Conservation (phyloP, 306 rosid species). For the Lathyrus sativus region DNA sequence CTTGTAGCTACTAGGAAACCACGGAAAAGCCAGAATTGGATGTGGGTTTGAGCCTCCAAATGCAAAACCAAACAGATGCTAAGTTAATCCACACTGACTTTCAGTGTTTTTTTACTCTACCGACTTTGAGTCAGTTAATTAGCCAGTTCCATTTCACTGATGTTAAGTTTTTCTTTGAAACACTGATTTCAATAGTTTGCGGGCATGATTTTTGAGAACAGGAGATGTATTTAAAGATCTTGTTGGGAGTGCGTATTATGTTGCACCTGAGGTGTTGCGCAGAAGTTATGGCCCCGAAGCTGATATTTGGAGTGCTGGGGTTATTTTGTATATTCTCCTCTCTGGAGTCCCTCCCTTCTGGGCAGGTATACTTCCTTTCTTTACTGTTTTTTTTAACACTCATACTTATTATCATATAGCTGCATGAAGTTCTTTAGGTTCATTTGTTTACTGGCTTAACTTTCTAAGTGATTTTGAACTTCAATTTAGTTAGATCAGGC, state of each 20-base stretch:
- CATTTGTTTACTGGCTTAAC: not conserved
- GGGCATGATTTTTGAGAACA: constrained; percentile 38
- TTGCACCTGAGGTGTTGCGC: constrained; percentile 92
- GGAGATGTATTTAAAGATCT: constrained; percentile 84
- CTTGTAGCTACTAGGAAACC: too few relatives aligned
- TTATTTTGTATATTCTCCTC: constrained; percentile 86
- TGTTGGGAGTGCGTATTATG: constrained; percentile 98
- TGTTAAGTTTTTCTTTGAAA: not conserved
- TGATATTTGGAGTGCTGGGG: constrained; percentile 97
- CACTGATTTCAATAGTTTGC: not conserved
- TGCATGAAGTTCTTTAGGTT: not conserved
- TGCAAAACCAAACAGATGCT: too few relatives aligned
- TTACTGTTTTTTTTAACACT: not conserved
- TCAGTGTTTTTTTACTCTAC: too few relatives aligned
- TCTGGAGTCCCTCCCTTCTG: constrained; percentile 98
- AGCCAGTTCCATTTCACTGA: not conserved
- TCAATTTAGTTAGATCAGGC: not conserved
- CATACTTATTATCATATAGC: not conserved
- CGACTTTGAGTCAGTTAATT: not conserved
- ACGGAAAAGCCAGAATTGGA: too few relatives aligned
- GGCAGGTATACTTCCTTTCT: constrained; percentile 70
- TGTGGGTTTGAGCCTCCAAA: too few relatives aligned
- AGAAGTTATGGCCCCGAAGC: constrained; percentile 83
- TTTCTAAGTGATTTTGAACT: constrained; percentile 11
- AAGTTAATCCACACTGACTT: too few relatives aligned